Evolutionary conservation across 208 protist genomes (phyloP).

Genomic region (Spongospora subterranea): DNA sequence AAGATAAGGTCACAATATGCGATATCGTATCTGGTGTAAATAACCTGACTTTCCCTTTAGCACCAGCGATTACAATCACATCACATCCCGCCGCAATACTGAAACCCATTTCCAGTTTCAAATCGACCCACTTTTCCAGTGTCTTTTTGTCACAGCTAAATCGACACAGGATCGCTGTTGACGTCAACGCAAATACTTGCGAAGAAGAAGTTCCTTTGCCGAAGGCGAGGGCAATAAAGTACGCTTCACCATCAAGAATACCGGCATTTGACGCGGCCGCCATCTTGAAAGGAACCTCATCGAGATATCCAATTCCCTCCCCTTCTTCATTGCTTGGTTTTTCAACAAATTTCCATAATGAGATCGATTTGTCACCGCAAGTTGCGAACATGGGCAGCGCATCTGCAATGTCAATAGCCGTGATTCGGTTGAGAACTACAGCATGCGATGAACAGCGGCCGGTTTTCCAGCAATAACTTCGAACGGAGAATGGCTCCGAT

Average conservation of each 20-base stretch:
- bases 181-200: conserved; percentile 34
- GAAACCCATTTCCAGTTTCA: conserved; percentile 26
- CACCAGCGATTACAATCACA: neutral
- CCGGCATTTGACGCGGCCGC: neutral
- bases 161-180: neutral
- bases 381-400: neutral
- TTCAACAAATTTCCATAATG: neutral
- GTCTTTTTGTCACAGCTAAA: neutral
- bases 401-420: neutral
- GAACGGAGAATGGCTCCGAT: neutral
- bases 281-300: neutral
- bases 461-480: neutral
- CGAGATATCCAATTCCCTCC: neutral
- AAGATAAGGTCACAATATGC: neutral
- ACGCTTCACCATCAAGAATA: neutral
- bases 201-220: neutral
- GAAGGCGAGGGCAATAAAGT: neutral
- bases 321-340: too few relatives aligned
- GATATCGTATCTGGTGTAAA: conserved; percentile 8
- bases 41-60: neutral
- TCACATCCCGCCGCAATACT: neutral
- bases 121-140: conserved; percentile 51
- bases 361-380: neutral
- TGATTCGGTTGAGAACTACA: neutral
- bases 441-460: neutral